Evolutionary conservation across 1,284 basidiomycete species (phyloP).

Genomic region (Chalciporus sp.): DNA sequence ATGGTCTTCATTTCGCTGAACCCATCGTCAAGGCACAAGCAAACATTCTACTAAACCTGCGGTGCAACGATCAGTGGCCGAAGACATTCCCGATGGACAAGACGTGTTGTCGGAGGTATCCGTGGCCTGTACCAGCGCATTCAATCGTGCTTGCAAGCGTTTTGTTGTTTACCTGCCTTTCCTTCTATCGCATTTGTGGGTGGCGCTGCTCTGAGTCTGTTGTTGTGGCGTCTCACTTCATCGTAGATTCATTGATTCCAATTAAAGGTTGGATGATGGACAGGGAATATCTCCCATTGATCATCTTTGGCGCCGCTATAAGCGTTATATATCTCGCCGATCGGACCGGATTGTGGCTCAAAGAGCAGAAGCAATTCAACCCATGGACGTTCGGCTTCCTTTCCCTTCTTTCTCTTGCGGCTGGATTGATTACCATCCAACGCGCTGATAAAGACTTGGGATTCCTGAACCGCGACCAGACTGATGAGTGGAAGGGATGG

Average conservation of each 20-base stretch:
- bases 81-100: constrained; percentile 75
- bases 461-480: constrained; percentile 87
- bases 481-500: constrained; percentile 96
- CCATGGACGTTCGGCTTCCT: constrained; percentile 67
- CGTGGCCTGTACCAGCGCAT: constrained; percentile 65
- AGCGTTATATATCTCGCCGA: constrained; percentile 77
- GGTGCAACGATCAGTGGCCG: constrained; percentile 77
- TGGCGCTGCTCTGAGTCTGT: background rate
- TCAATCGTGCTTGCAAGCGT: constrained; percentile 52
- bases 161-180: constrained; percentile 15
- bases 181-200: constrained; percentile 26
- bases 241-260: constrained; percentile 30
- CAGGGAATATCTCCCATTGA: constrained; percentile 42
- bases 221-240: constrained; percentile 12
- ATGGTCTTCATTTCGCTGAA: constrained; percentile 82
- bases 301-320: constrained; percentile 69
- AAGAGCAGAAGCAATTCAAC: constrained; percentile 85
- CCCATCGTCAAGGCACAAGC: constrained; percentile 70
- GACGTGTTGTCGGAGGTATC: constrained; percentile 83
- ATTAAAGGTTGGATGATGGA: constrained; percentile 23
- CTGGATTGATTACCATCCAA: constrained; percentile 69
- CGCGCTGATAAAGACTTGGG: constrained; percentile 80
- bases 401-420: constrained; percentile 51
- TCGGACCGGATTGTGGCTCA: constrained; percentile 80
- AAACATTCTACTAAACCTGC: constrained; percentile 77